Evolutionary conservation across 768 basidiomycete species (phyloP).

Genomic region (Phallus indusiatus): DNA sequence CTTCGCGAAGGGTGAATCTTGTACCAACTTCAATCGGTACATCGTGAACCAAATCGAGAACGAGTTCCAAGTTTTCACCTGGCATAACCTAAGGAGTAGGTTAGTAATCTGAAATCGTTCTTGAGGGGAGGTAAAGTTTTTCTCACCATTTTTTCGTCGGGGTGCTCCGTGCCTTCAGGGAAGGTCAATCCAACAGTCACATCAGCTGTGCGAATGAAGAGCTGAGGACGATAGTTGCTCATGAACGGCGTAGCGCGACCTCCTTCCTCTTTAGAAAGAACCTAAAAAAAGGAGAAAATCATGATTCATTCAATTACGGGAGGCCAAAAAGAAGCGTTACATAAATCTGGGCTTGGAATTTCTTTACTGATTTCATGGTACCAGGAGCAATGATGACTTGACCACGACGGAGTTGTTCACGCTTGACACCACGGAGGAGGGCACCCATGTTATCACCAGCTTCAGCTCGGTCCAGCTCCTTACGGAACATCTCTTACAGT

Average conservation of each 20-base stretch:
- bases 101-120: slow-evolving; percentile 5
- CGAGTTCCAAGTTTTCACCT: slow-evolving; percentile 93
- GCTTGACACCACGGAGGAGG: slow-evolving; percentile 91
- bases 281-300: slow-evolving; percentile 27
- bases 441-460: slow-evolving; percentile 99
- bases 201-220: slow-evolving; percentile 94
- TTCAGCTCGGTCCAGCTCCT: slow-evolving; percentile 94
- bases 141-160: slow-evolving; percentile 78
- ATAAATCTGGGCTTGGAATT: slow-evolving; percentile 92
- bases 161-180: slow-evolving; percentile 74
- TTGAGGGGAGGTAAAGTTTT: neutral
- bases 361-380: slow-evolving; percentile 87
- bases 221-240: slow-evolving; percentile 88
- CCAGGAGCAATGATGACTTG: slow-evolving; percentile 86
- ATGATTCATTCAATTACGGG: neutral
- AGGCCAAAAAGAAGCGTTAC: slow-evolving; percentile 27
- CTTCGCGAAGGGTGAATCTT: slow-evolving; percentile 93
- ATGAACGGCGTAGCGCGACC: slow-evolving; percentile 90
- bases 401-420: slow-evolving; percentile 90
- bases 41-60: slow-evolving; percentile 73
- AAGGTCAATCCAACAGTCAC: slow-evolving; percentile 78
- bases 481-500: slow-evolving; percentile 93
- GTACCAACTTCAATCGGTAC: slow-evolving; percentile 85
- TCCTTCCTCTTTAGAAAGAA: slow-evolving; percentile 71
- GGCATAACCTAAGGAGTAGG: slow-evolving; percentile 68